Evolutionary conservation across 495 filamentous ascomycete genomes (phyloP).

Genomic region (Penicillium herquei): DNA sequence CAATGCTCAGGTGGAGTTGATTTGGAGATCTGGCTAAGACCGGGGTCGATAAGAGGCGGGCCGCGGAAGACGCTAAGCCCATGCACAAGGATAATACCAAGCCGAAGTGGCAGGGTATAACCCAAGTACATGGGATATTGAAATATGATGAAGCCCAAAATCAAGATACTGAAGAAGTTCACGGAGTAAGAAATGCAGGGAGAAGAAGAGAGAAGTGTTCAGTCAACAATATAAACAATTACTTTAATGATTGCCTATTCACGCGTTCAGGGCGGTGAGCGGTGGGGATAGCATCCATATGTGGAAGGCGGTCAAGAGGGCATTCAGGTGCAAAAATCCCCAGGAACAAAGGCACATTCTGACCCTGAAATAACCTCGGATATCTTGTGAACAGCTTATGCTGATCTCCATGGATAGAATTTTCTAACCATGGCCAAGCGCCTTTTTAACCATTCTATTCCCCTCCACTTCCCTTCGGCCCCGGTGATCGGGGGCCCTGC

Average conservation of each 20-base stretch:
- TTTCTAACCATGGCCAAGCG: slow-evolving; percentile 39
- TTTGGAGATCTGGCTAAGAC: slow-evolving; percentile 15
- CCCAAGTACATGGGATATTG: no score
- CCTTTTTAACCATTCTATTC: slow-evolving; percentile 29
- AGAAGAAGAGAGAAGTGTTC: no score
- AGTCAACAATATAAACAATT: no score
- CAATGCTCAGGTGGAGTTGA: not conserved
- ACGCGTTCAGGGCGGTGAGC: no score
- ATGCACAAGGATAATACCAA: not conserved
- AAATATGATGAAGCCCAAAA: no score
- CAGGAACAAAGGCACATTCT: not conserved
- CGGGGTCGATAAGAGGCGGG: not conserved
- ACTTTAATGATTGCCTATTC: no score
- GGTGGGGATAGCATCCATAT: not conserved
- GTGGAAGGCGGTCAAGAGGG: not conserved
- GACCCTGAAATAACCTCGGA: not conserved
- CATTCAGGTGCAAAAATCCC: not conserved
- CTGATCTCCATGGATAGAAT: slow-evolving; percentile 27
- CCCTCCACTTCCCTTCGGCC: slow-evolving; percentile 29
- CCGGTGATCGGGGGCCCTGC: slow-evolving; percentile 28
- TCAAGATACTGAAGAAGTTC: no score
- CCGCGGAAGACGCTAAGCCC: not conserved
- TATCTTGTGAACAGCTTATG: not conserved
- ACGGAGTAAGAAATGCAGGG: no score
- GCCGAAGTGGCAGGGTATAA: no score